phyloP scores from a whole-genome alignment of 176 grass and related monocot genomes.

The Eremochloa ophiuroides region DNA sequence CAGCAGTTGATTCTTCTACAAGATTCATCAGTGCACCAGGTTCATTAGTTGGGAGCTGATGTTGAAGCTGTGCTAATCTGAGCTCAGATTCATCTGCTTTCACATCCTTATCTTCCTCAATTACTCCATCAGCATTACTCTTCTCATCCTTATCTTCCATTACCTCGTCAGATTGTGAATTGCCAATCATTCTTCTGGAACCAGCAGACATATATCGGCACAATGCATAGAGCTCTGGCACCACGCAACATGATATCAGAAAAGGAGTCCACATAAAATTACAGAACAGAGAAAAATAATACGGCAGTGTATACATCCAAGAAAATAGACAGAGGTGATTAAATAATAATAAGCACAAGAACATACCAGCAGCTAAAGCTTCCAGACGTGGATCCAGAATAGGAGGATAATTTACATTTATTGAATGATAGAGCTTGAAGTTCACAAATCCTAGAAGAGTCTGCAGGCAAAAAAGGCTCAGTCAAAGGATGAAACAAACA shows the following conservation, averaged over 20 bases:
- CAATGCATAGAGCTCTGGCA: slow-evolving; percentile 86
- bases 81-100: slow-evolving; percentile 73
- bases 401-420: slow-evolving; percentile 97
- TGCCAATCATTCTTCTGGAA: slow-evolving; percentile 35
- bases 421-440: slow-evolving; percentile 99
- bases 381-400: slow-evolving; percentile 83
- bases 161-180: slow-evolving; percentile 25
- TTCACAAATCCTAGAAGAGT: slow-evolving; percentile 93
- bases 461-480: slow-evolving; percentile 44
- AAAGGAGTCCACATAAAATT: neutral
- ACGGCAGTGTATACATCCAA: neutral
- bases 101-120: slow-evolving; percentile 41
- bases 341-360: neutral
- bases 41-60: slow-evolving; percentile 90
- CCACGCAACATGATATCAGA: slow-evolving; percentile 14
- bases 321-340: neutral
- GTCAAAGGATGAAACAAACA: slow-evolving; percentile 33
- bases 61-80: slow-evolving; percentile 85
- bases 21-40: slow-evolving; percentile 93
- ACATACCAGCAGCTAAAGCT: slow-evolving; percentile 87
- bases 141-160: slow-evolving; percentile 33
- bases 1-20: slow-evolving; percentile 63
- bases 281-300: neutral
- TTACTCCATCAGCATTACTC: neutral
- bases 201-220: slow-evolving; percentile 69